Evolutionary conservation across 305 asterid genomes (phyloP).

Genomic region (Plantago coronopus): DNA sequence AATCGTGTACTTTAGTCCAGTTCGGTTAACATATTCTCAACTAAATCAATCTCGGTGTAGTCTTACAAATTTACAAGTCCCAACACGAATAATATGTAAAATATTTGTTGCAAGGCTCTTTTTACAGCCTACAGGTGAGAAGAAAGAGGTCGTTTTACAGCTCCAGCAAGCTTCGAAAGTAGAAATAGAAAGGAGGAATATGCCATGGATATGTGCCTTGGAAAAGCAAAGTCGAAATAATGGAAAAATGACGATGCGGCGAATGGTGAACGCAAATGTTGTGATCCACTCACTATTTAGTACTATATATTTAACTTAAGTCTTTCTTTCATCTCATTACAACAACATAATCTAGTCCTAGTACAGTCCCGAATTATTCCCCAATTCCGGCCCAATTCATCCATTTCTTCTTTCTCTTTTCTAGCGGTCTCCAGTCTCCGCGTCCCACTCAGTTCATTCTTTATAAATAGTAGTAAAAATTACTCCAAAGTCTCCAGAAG

Average conservation of each 20-base stretch:
- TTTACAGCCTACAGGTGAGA: not conserved
- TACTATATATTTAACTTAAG: no score
- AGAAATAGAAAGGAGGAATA: conserved; percentile 27
- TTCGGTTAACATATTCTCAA: no score
- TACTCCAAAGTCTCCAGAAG: conserved; percentile 12
- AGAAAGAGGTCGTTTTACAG: conserved; percentile 10
- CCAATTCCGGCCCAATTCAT: conserved; percentile 12
- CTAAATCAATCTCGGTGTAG: no score
- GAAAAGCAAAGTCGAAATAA: conserved; percentile 11
- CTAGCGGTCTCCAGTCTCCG: conserved; percentile 28
- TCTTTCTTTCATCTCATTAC: not conserved
- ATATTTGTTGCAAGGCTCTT: no score
- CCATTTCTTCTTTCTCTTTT: not conserved
- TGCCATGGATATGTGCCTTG: conserved; percentile 31
- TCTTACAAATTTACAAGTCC: no score
- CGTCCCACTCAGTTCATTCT: conserved; percentile 25
- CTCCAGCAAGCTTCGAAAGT: conserved; percentile 11
- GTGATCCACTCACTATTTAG: conserved; percentile 8
- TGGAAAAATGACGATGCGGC: not conserved
- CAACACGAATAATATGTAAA: no score
- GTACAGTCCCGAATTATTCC: conserved; percentile 26
- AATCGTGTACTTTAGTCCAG: no score
- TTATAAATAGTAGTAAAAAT: not conserved
- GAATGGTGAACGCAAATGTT: conserved; percentile 11
- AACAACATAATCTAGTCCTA: not conserved